phyloP scores from a whole-genome alignment of 1,284 basidiomycete genomes.

The Ustilago nuda region DNA sequence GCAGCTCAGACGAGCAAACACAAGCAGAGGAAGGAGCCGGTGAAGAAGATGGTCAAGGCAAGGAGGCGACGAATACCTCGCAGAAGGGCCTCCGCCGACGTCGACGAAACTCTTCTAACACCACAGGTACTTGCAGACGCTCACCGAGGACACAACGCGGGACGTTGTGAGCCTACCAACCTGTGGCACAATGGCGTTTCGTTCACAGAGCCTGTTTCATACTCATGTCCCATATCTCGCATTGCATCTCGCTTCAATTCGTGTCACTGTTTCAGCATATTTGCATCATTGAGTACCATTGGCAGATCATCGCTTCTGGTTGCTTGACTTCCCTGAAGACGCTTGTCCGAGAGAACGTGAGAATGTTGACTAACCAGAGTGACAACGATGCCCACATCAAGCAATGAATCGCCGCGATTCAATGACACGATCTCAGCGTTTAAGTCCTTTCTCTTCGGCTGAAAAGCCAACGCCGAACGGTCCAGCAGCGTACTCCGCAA shows the following conservation, averaged over 20 bases:
- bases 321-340: no score
- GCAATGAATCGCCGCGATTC: not conserved
- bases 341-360: no score
- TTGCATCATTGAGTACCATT: not conserved
- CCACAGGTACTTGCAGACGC: not conserved
- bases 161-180: not conserved
- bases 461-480: not conserved
- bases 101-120: not conserved
- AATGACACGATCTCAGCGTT: not conserved
- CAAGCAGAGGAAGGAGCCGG: not conserved
- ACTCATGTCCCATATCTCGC: not conserved
- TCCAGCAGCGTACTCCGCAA: not conserved
- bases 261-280: not conserved
- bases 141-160: constrained; percentile 1
- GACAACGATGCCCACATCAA: no score
- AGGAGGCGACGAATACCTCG: not conserved
- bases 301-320: no score
- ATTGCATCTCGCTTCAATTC: constrained; percentile 1
- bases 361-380: no score
- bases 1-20: not conserved
- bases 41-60: not conserved
- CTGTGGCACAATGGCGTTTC: no score
- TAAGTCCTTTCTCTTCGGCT: not conserved
- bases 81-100: not conserved
- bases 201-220: not conserved